Evolutionary conservation across 345 rosid genomes (phyloP), one percentile per base, ranked within the genome.

Genomic region (Arabis alpina): DNA sequence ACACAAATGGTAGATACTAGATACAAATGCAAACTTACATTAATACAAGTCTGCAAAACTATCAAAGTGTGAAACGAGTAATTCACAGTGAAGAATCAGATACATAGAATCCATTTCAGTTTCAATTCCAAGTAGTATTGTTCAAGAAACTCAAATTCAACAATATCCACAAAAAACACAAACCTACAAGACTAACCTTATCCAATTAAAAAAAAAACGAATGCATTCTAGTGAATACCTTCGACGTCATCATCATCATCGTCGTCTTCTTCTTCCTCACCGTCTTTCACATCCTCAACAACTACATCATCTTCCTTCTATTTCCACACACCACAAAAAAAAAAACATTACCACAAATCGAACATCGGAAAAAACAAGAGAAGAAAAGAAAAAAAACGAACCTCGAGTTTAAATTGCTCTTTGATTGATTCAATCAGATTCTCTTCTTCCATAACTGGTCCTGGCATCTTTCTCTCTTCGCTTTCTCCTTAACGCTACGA

Each of bases 261-360:
- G 2, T 82, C 88, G 1, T 87, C 90, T 0, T 86, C 87, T 0
- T 84, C 72, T 0, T 83, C 90, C 0, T 83, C 91, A 0, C 80
- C 91, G 0, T 88, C 91, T 73, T 86, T 85, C 72, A 83, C 84
- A 36, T 89, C 96, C 76, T 87, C 96, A 8, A 85, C 84, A 19
- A 52, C 19, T 23, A 53, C 70, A 63, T 44, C 54, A 7, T 72
- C 57, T 23, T 72, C 64, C 47, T 72, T 61, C 55, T 72, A 9
- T 54, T 32, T 19, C 34, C 54, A 28, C 61, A 52, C 37, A 6
- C 7, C 37, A 34, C 7, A 34, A 53, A 13, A 42, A 52, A 11
- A 11, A 40, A 11, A 10, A 10, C 3, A 28, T 27, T 15, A 53
- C 1, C 30, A 16, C 30, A 10, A 51, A 10, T 14, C 12, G 9